phyloP scores from a whole-genome alignment of 164 flowering plant genomes.

The Warburgia ugandensis region DNA sequence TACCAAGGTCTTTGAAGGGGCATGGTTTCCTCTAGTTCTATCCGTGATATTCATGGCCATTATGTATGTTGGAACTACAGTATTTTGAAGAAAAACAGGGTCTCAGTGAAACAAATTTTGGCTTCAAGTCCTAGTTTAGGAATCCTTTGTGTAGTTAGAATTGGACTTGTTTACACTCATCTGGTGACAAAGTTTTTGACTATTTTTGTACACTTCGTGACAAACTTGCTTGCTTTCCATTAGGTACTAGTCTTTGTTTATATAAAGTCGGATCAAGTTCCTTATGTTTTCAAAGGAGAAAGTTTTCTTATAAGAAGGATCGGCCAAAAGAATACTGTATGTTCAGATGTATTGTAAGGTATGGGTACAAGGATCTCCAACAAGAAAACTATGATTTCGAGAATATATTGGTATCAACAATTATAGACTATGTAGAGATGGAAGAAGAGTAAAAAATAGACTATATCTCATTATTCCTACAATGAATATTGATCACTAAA shows the following conservation, averaged over 20 bases:
- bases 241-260: conserved; percentile 58
- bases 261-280: conserved; percentile 55
- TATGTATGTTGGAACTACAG: conserved; percentile 71
- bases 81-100: conserved; percentile 55
- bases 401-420: conserved; percentile 27
- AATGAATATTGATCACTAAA: conserved; percentile 8
- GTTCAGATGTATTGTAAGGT: conserved; percentile 67
- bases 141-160: conserved; percentile 64
- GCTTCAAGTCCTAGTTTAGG: conserved; percentile 57
- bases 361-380: conserved; percentile 51
- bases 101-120: conserved; percentile 47
- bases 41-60: conserved; percentile 40
- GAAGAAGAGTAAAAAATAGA: conserved; percentile 34
- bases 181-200: conserved; percentile 56
- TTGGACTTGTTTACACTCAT: conserved; percentile 50
- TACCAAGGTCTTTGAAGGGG: conserved; percentile 53
- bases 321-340: conserved; percentile 45
- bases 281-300: conserved; percentile 35
- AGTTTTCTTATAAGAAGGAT: conserved; percentile 43
- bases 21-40: conserved; percentile 57
- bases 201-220: conserved; percentile 59
- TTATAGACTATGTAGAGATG: conserved; percentile 36
- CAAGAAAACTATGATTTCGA: conserved; percentile 32
- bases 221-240: conserved; percentile 69
- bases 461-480: conserved; percentile 5